Percentiles rank a stretch among this genome's conserved stretches.
Conservation (phyloP, 148 eudicot genomes). For the Fagopyrum homotropicum region DNA sequence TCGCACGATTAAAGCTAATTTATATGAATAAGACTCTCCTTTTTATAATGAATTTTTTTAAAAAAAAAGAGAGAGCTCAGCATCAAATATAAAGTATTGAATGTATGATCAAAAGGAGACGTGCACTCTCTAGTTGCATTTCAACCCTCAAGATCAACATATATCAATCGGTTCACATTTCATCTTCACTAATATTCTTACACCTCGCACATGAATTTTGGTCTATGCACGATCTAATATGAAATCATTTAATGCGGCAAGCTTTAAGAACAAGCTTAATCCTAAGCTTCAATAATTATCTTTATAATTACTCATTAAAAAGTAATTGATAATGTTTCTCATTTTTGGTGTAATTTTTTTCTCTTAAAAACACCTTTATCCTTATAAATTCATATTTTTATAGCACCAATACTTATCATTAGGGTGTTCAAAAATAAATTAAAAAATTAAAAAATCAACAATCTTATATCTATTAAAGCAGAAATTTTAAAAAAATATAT, state of each 20-base stretch:
- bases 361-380: too few relatives aligned
- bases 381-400: too few relatives aligned
- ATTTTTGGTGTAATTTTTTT: too few relatives aligned
- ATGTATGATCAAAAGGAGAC: neutral
- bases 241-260: neutral
- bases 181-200: neutral
- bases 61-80: neutral
- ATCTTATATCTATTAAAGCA: too few relatives aligned
- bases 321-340: too few relatives aligned
- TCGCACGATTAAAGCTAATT: neutral
- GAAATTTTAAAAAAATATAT: too few relatives aligned
- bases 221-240: neutral
- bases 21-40: neutral
- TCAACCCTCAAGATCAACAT: neutral
- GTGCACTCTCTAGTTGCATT: neutral
- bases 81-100: conserved; percentile 11
- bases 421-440: too few relatives aligned
- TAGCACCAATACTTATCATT: too few relatives aligned
- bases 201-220: neutral
- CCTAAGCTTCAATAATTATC: too few relatives aligned
- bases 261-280: too few relatives aligned
- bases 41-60: neutral
- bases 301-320: too few relatives aligned
- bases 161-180: neutral
- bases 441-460: too few relatives aligned